Conservation (phyloP, 768 basidiomycete species). For the Zangia roseola region DNA sequence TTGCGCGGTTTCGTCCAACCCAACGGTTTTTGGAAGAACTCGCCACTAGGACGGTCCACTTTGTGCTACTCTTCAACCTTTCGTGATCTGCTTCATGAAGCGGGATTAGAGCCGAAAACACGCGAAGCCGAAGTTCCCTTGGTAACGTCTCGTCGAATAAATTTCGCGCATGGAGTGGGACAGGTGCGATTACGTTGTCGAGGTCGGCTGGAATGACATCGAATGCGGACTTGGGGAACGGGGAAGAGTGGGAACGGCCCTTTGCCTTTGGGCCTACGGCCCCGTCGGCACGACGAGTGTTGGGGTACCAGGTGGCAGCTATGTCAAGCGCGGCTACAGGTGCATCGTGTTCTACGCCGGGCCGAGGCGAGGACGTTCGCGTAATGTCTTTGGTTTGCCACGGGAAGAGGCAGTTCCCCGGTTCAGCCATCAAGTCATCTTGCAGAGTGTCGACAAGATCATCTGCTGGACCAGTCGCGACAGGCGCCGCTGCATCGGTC, state of each 20-base stretch:
- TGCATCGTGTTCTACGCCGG: constrained; percentile 14
- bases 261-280: constrained; percentile 41
- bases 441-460: constrained; percentile 10
- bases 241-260: constrained; percentile 62
- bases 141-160: constrained; percentile 73
- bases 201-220: constrained; percentile 53
- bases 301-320: constrained; percentile 12
- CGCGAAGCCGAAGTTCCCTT: constrained; percentile 62
- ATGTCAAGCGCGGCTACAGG: constrained; percentile 5
- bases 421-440: constrained; percentile 24
- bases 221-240: constrained; percentile 57
- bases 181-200: constrained; percentile 51
- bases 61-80: constrained; percentile 40
- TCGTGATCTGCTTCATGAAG: constrained; percentile 61
- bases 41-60: constrained; percentile 64
- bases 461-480: constrained; percentile 1
- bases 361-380: constrained; percentile 10
- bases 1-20: constrained; percentile 72
- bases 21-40: constrained; percentile 62
- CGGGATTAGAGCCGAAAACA: constrained; percentile 55
- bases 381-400: constrained; percentile 40
- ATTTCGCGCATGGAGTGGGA: constrained; percentile 44
- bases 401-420: constrained; percentile 39
- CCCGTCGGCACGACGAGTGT: constrained; percentile 19
- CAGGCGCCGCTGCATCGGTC: constrained; percentile 15